Conservation (phyloP, 2,329 filamentous ascomycete species). For the Bisporella sp. region DNA sequence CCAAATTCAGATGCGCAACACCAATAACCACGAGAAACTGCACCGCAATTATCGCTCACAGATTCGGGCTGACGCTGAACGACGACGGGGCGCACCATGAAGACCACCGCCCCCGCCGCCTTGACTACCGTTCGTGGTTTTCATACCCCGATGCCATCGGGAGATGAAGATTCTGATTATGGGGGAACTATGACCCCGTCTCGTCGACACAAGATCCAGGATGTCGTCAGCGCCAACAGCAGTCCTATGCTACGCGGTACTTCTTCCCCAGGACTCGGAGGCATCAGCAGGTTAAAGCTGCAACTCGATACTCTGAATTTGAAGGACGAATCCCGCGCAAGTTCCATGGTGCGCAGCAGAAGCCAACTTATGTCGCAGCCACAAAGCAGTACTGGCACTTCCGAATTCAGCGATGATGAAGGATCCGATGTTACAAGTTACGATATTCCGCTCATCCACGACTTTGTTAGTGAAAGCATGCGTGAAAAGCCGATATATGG, state of each 20-base stretch:
- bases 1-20: conserved; percentile 25
- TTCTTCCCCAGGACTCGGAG: conserved; percentile 47
- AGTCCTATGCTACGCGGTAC: conserved; percentile 50
- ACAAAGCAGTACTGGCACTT: conserved; percentile 32
- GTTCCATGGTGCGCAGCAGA: conserved; percentile 47
- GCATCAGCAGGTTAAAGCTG: conserved; percentile 75
- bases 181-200: conserved; percentile 34
- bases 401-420: conserved; percentile 47
- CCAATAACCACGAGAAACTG: conserved; percentile 24
- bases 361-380: conserved; percentile 53
- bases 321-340: conserved; percentile 44
- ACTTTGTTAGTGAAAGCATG: conserved; percentile 69
- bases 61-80: conserved; percentile 27
- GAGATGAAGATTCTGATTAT: conserved; percentile 48
- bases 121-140: conserved; percentile 27
- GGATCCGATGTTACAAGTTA: conserved; percentile 74
- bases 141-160: conserved; percentile 33
- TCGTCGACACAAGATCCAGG: conserved; percentile 27
- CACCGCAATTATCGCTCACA: conserved; percentile 28
- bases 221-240: conserved; percentile 45
- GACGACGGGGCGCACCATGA: conserved; percentile 29
- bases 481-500: conserved; percentile 31
- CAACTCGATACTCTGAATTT: conserved; percentile 75
- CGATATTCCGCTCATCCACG: conserved; percentile 75
- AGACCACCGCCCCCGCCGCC: conserved; percentile 17